These are phyloP conservation scores for Penstemon eatonii DNA, from an alignment of 257 asterid genomes.

Conservation along the genomic window DNA sequence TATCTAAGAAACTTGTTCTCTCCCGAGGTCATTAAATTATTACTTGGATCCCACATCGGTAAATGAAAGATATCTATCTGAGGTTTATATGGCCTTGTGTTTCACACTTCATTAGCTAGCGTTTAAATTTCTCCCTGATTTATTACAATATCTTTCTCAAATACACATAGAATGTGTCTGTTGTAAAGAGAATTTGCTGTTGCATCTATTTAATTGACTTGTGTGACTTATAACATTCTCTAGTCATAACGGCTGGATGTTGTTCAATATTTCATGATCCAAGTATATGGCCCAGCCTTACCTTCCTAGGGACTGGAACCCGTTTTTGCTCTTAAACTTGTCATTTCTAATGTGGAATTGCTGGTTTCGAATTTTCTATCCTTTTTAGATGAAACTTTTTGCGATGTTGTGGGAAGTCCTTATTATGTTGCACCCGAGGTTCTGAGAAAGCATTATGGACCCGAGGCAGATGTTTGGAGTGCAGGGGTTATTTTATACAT, in stretches of 20 bases:
- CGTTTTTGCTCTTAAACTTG: not conserved
- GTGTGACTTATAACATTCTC: not conserved
- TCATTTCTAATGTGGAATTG: slow-evolving; percentile 1
- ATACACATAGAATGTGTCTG: not conserved
- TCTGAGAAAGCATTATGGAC: slow-evolving; percentile 81
- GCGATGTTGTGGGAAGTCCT: slow-evolving; percentile 91
- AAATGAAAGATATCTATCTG: too few species aligned
- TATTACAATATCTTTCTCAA: not conserved
- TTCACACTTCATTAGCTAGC: too few species aligned
- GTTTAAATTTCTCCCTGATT: too few species aligned
- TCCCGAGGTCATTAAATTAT: too few species aligned
- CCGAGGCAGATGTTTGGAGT: slow-evolving; percentile 91
- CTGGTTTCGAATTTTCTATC: slow-evolving; percentile 13
- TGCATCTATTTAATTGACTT: not conserved
- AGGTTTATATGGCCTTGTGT: too few species aligned
- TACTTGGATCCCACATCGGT: too few species aligned
- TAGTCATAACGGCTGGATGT: not conserved
- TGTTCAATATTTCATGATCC: not conserved
- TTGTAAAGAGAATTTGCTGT: not conserved
- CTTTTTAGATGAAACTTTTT: slow-evolving; percentile 64
- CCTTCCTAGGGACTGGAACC: not conserved
- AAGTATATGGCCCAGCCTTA: not conserved
- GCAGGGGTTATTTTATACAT: slow-evolving; percentile 85
- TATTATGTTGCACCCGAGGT: slow-evolving; percentile 93
- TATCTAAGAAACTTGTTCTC: too few species aligned